Percentiles rank a stretch among this genome's conserved stretches.
These are phyloP conservation scores for Thalia dealbata DNA, from an alignment of 176 grass and related monocot species.

Conservation along the genomic window DNA sequence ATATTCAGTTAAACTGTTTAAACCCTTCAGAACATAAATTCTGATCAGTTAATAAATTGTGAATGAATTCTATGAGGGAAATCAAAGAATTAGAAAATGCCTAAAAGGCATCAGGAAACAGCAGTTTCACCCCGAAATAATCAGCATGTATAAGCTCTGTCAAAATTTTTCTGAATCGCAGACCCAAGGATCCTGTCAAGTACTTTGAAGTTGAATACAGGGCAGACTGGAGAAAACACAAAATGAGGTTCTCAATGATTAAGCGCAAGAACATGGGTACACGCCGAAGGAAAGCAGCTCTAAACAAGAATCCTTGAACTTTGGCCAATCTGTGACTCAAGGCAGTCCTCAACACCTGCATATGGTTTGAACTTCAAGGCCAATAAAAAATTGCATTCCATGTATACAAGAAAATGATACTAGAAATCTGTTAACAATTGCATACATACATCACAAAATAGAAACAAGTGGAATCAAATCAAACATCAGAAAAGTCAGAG, in stretches of 20 bases:
- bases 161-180: slow-evolving; percentile 91
- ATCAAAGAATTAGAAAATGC: not conserved
- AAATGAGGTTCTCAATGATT: slow-evolving; percentile 72
- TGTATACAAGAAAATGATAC: not conserved
- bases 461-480: not conserved
- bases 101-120: not conserved
- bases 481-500: not conserved
- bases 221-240: slow-evolving; percentile 89
- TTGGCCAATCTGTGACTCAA: slow-evolving; percentile 84
- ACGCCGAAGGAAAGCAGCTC: slow-evolving; percentile 86
- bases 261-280: slow-evolving; percentile 65
- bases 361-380: not conserved
- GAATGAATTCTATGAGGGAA: too few species aligned
- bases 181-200: slow-evolving; percentile 61
- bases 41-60: too few species aligned
- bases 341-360: slow-evolving; percentile 83
- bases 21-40: too few species aligned
- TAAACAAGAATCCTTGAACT: slow-evolving; percentile 95
- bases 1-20: too few species aligned
- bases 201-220: slow-evolving; percentile 83
- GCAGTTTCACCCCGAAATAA: slow-evolving; percentile 74
- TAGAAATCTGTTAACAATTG: not conserved
- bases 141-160: slow-evolving; percentile 81
- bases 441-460: not conserved
- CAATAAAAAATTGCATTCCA: not conserved